A percentile compares a stretch with the other conserved stretches of the same genome.
Conservation (phyloP, 75 land plant species). For the Selaginella tamariscina region DNA sequence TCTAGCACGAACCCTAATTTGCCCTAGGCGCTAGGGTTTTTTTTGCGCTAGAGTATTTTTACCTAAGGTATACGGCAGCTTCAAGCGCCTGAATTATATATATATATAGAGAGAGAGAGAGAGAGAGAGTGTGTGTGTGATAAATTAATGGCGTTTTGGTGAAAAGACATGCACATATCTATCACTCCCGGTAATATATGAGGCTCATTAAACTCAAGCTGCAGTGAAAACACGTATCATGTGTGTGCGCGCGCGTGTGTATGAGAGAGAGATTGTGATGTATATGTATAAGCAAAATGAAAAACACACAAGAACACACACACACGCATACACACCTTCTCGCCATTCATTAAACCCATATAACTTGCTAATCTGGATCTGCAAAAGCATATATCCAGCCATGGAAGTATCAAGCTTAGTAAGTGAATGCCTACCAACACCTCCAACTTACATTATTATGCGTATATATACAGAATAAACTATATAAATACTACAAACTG, state of each 20-base stretch:
- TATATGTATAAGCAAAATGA: background rate
- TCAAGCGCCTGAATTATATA: too few species aligned
- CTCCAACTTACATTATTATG: slow-evolving; percentile 36
- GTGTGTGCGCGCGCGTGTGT: too few species aligned
- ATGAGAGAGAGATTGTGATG: too few species aligned
- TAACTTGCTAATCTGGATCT: slow-evolving; percentile 29
- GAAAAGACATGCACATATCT: slow-evolving; percentile 37
- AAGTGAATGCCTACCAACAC: slow-evolving; percentile 31
- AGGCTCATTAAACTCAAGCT: slow-evolving; percentile 25
- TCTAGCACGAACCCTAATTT: too few species aligned
- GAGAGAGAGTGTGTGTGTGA: too few species aligned
- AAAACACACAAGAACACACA: background rate
- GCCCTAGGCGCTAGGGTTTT: too few species aligned
- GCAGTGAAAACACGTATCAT: too few species aligned
- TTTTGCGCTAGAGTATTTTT: too few species aligned
- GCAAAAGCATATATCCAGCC: slow-evolving; percentile 31
- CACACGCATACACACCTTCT: slow-evolving; percentile 28
- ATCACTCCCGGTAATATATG: slow-evolving; percentile 17
- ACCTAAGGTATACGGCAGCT: too few species aligned
- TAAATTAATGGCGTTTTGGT: slow-evolving; percentile 18
- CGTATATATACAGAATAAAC: slow-evolving; percentile 27
- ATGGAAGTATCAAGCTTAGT: slow-evolving; percentile 29
- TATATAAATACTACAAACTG: slow-evolving; percentile 32
- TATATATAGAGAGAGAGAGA: too few species aligned
- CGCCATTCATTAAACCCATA: slow-evolving; percentile 31